These are phyloP conservation scores for Phytophthora pinifolia DNA, from an alignment of 352 stramenopile species.

Conservation along the genomic window DNA sequence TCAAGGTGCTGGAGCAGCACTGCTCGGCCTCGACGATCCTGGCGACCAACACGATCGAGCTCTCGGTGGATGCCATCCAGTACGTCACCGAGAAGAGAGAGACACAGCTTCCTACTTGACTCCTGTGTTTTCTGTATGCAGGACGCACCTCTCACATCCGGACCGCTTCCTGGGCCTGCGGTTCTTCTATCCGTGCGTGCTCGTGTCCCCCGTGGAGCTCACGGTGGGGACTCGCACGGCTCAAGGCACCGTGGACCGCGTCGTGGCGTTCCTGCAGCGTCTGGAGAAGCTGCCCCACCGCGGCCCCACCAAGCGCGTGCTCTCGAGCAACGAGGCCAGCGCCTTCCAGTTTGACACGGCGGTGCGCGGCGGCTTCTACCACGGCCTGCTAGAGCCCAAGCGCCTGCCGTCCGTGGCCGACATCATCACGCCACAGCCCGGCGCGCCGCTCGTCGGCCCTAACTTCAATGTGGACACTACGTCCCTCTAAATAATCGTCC, in stretches of 20 bases:
- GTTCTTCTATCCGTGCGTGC: conserved; percentile 74
- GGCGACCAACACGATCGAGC: conserved; percentile 60
- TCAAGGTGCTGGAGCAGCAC: conserved; percentile 55
- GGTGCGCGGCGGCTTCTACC: conserved; percentile 59
- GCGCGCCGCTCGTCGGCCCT: conserved; percentile 39
- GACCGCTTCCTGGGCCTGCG: conserved; percentile 64
- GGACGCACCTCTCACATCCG: conserved; percentile 38
- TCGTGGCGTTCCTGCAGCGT: conserved; percentile 46
- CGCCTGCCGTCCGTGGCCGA: conserved; percentile 31
- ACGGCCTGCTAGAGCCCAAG: conserved; percentile 58
- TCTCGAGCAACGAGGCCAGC: conserved; percentile 54
- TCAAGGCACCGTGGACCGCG: conserved; percentile 38
- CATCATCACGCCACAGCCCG: conserved; percentile 43
- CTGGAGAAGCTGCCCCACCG: conserved; percentile 68
- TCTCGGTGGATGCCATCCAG: conserved; percentile 65
- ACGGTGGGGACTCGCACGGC: conserved; percentile 40
- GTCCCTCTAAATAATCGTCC: conserved; percentile 25
- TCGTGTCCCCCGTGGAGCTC: conserved; percentile 66
- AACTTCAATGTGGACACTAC: conserved; percentile 39
- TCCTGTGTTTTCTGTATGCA: conserved; percentile 9
- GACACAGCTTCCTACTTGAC: background rate
- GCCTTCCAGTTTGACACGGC: conserved; percentile 68
- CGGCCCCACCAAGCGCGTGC: conserved; percentile 57
- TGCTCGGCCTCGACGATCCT: conserved; percentile 58
- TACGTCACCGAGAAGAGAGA: conserved; percentile 23